Evolutionary conservation across 2,329 filamentous ascomycete species (phyloP).

Genomic region (Fusarium pseudocircinatum): DNA sequence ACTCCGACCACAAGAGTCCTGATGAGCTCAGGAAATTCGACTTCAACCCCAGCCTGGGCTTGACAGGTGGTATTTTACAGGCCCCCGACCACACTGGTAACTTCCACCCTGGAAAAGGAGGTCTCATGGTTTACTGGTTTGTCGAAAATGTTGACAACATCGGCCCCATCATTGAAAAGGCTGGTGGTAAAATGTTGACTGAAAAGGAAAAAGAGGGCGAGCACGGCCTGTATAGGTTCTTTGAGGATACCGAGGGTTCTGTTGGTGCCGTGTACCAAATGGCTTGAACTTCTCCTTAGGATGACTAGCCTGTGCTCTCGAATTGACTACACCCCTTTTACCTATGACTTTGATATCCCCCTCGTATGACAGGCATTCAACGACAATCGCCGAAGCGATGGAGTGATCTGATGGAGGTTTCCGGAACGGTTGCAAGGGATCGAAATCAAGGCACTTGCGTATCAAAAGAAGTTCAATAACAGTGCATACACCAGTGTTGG

Average conservation of each 20-base stretch:
- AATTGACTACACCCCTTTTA: neutral
- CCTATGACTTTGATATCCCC: neutral
- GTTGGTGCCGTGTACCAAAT: constrained; percentile 46
- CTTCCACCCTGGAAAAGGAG: constrained; percentile 41
- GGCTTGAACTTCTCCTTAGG: constrained; percentile 2
- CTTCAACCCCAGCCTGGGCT: constrained; percentile 42
- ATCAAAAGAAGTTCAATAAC: constrained; percentile 3
- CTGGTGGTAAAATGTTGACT: constrained; percentile 45
- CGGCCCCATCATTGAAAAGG: constrained; percentile 38
- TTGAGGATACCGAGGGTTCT: constrained; percentile 47
- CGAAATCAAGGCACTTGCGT: neutral
- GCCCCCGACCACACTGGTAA: constrained; percentile 39
- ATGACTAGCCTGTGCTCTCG: neutral
- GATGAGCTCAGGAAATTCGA: constrained; percentile 42
- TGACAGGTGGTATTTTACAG: constrained; percentile 44
- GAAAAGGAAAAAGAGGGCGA: constrained; percentile 42
- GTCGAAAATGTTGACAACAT: constrained; percentile 45
- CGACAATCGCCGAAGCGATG: too few relatives aligned
- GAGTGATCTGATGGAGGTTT: neutral
- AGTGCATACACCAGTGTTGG: constrained; percentile 28
- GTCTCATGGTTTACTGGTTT: constrained; percentile 44
- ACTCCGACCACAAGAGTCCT: constrained; percentile 11
- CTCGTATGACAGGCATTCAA: neutral
- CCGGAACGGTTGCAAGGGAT: neutral
- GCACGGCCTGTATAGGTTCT: constrained; percentile 43